Evolutionary conservation across 2,329 filamentous ascomycete genomes (phyloP).

Genomic region (Fusarium virguliforme): DNA sequence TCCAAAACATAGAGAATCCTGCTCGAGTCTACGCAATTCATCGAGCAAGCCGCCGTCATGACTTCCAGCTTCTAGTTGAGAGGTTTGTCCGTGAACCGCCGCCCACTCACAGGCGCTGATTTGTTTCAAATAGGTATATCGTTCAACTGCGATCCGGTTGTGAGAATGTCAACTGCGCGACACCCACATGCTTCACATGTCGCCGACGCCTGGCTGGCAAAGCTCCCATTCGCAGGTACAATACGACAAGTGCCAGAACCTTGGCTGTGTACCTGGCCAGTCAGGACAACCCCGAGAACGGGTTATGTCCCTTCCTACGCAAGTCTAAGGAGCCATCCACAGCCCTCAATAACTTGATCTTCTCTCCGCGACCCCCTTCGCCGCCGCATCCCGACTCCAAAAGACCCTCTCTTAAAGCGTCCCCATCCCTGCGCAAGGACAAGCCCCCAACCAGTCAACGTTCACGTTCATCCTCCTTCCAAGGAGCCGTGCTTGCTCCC

Average conservation of each 20-base stretch:
- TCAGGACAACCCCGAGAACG: conserved; percentile 81
- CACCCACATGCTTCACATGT: conserved; percentile 85
- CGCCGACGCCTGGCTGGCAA: conserved; percentile 77
- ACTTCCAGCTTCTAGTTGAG: conserved; percentile 78
- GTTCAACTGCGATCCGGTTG: conserved; percentile 88
- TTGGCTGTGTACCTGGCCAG: conserved; percentile 86
- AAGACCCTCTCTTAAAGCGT: conserved; percentile 24
- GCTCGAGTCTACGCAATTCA: conserved; percentile 74
- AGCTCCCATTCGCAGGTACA: conserved; percentile 83
- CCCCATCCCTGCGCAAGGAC: conserved; percentile 23
- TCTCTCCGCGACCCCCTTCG: conserved; percentile 54
- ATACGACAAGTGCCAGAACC: conserved; percentile 84
- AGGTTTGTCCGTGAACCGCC: conserved; percentile 63
- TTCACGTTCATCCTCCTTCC: conserved; percentile 24
- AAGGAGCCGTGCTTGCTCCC: conserved; percentile 4
- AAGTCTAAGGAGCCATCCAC: conserved; percentile 62
- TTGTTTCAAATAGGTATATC: conserved; percentile 74
- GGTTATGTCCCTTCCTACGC: conserved; percentile 73
- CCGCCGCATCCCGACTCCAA: conserved; percentile 43
- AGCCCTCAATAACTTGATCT: conserved; percentile 64
- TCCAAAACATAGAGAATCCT: conserved; percentile 74
- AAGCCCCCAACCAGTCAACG: conserved; percentile 14
- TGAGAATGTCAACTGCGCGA: conserved; percentile 77
- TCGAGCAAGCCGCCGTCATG: conserved; percentile 72
- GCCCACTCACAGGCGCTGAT: conserved; percentile 31